These are phyloP conservation scores for Suillus bovinus DNA, from an alignment of 768 basidiomycete species.

Conservation along the genomic window DNA sequence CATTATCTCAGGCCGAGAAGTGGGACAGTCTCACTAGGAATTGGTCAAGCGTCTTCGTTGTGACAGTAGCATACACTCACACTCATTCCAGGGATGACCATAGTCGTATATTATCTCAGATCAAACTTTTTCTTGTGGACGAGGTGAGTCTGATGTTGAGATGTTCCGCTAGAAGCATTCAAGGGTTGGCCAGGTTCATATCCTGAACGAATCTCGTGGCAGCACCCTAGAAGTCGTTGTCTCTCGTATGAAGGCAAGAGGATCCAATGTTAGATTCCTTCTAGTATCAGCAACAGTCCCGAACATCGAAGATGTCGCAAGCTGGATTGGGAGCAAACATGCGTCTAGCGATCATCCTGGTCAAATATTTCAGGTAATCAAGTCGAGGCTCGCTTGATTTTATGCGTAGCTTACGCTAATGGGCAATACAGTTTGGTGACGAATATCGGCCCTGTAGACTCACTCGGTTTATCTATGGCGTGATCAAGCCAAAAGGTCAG, in stretches of 20 bases:
- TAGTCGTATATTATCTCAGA: slow-evolving; percentile 62
- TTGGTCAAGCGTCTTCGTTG: slow-evolving; percentile 50
- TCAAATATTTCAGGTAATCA: slow-evolving; percentile 64
- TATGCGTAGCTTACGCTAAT: slow-evolving; percentile 5
- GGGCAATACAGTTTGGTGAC: slow-evolving; percentile 75
- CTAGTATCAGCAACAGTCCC: slow-evolving; percentile 94
- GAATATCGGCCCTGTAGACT: slow-evolving; percentile 88
- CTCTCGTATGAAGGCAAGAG: slow-evolving; percentile 85
- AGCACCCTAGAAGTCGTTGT: slow-evolving; percentile 94
- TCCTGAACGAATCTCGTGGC: slow-evolving; percentile 87
- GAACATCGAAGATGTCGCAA: slow-evolving; percentile 86
- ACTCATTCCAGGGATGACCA: slow-evolving; percentile 53
- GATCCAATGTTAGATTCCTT: slow-evolving; percentile 73
- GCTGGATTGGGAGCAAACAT: slow-evolving; percentile 69
- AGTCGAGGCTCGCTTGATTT: not conserved
- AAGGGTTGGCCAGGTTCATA: slow-evolving; percentile 66
- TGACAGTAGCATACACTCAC: slow-evolving; percentile 9
- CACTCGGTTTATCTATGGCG: slow-evolving; percentile 69
- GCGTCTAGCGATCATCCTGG: slow-evolving; percentile 44
- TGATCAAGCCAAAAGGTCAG: slow-evolving; percentile 56
- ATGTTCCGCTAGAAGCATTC: not conserved
- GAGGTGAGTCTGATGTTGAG: slow-evolving; percentile 51
- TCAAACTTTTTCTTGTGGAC: slow-evolving; percentile 87
- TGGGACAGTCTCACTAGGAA: slow-evolving; percentile 93
- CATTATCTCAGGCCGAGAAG: slow-evolving; percentile 75